Conservation (phyloP, 1,284 basidiomycete genomes). For the Cryptococcus deneoformans region DNA sequence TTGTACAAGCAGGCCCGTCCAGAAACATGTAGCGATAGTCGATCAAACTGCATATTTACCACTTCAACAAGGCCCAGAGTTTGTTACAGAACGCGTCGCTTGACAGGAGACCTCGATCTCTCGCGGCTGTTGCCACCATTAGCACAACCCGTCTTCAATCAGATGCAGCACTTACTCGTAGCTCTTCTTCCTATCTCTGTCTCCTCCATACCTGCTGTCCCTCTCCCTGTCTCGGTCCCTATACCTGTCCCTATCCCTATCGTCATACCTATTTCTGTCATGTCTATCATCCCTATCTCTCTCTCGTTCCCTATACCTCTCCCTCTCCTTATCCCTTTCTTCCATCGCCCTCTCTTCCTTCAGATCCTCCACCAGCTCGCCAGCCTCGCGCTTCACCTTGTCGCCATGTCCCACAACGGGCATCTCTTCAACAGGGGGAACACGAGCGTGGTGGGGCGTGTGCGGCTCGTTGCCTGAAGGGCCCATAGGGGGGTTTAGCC, state of each 20-base stretch:
- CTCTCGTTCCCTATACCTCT: conserved; percentile 29
- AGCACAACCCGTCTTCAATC: neutral
- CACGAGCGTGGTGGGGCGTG: conserved; percentile 21
- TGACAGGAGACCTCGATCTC: conserved; percentile 27
- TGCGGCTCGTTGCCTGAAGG: conserved; percentile 12
- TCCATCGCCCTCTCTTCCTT: conserved; percentile 23
- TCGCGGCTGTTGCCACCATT: conserved; percentile 6
- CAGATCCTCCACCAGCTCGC: conserved; percentile 45
- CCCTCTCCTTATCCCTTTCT: conserved; percentile 12
- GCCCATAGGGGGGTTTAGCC: conserved; percentile 1
- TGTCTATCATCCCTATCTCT: conserved; percentile 22
- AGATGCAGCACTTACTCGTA: conserved; percentile 13
- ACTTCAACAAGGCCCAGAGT: too few relatives aligned
- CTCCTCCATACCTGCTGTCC: conserved; percentile 11
- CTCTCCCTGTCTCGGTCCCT: conserved; percentile 13
- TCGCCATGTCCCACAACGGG: conserved; percentile 40
- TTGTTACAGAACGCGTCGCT: conserved; percentile 24
- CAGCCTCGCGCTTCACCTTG: conserved; percentile 47
- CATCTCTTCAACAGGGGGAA: conserved; percentile 36
- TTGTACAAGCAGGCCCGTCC: too few relatives aligned
- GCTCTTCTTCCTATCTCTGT: conserved; percentile 16
- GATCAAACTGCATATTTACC: too few relatives aligned
- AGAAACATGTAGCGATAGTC: too few relatives aligned
- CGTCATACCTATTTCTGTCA: conserved; percentile 4
- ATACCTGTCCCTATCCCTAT: conserved; percentile 8